Base-by-base conservation (phyloP, 225 moss, liverwort and hornwort genomes). In the Pleurozium schreberi region DNA sequence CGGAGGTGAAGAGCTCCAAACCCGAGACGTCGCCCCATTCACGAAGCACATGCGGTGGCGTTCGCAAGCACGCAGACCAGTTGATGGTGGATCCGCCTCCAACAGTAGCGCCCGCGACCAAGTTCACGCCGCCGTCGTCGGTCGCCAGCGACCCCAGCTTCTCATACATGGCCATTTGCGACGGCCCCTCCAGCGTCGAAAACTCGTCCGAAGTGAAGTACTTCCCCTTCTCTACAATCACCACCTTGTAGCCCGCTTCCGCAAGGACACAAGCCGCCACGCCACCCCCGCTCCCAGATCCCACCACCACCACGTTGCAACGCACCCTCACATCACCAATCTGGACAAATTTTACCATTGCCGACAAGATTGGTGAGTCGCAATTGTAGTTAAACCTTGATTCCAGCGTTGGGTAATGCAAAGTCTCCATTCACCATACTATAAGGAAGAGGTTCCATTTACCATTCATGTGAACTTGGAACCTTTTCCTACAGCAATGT, bases 201-300 rank as follows among this genome's bases (percentile, higher is more conserved):
- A 98, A 85, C 9, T 98, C 96, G 2, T 88, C 87, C 16, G 93
- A 69, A 15, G 91, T 87, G 75, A 91, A 97, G 34, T 96, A 96
- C 70, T 85, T 90, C 8, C 98, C 98, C 88, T 97, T 95, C 84
- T 98, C 98, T 22, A 98, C 49, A 38, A 97, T 73, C 34, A 98
- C 53, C 14, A 97, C 97, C 85, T 97, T 97, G 91, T 92, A 91
- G 18, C 96, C 98, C 36, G 95, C 95, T 67, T 91, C 85, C 36
- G 97, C 95, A 14, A 98, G 93, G 20, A 95, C 93, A 47, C 95
- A 93, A 5, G 98, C 97, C 11, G 94, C 90, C 52, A 98, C 97
- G 26, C 98, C 98, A 52, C 97, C 98, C 43, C 98, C 98, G 47
- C 95, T 91, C 30, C 98, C 98, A 5, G 98, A 98, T 23, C 98